Conservation (phyloP, 306 rosid species). For the Quercus robur region DNA sequence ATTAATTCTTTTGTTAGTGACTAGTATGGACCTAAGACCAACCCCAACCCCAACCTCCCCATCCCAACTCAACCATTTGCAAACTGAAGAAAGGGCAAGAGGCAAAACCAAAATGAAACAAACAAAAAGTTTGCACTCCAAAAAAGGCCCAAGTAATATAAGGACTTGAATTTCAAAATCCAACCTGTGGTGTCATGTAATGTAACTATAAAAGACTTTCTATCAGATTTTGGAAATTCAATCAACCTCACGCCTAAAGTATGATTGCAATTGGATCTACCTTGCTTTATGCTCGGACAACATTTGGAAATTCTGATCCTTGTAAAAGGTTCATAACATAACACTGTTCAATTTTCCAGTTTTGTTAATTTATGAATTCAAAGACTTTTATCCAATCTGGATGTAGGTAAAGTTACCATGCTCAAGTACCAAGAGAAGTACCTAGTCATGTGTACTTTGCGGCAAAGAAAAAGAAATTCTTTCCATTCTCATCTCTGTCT, state of each 20-base stretch:
- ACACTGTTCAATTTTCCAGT: slow-evolving; percentile 4
- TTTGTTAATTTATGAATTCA: not conserved
- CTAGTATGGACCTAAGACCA: not conserved
- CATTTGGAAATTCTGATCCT: not conserved
- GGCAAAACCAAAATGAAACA: not conserved
- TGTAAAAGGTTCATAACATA: not conserved
- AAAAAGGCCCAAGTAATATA: not conserved
- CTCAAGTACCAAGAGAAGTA: not conserved
- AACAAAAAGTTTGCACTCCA: not conserved
- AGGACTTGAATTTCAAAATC: not conserved
- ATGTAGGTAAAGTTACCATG: not conserved
- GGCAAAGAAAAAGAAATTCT: no score
- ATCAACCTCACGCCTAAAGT: not conserved
- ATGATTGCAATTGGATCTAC: not conserved
- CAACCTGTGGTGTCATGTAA: not conserved
- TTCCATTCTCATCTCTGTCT: no score
- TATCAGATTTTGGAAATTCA: not conserved
- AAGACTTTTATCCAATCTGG: not conserved
- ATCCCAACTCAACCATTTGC: not conserved
- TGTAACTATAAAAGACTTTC: not conserved
- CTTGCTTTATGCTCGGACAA: not conserved
- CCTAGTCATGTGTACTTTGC: not conserved
- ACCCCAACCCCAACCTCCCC: not conserved
- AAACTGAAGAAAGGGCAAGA: not conserved
- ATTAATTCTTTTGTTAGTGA: not conserved